Percentiles rank a stretch among this genome's conserved stretches.
Evolutionary conservation across 257 asterid genomes (phyloP).

Genomic region (Schizonepeta tenuifolia): DNA sequence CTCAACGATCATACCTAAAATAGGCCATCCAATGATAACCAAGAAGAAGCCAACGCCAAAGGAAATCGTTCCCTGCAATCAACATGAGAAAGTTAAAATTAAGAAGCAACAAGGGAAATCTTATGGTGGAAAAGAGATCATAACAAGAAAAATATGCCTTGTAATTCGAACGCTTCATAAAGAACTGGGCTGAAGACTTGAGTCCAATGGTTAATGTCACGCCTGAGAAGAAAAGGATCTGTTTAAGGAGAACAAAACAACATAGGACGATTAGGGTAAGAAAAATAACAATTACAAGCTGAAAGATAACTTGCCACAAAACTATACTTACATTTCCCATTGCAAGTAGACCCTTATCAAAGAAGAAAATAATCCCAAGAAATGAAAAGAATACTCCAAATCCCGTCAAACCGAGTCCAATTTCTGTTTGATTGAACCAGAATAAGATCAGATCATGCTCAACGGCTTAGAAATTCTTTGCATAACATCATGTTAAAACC

Average conservation of each 20-base stretch:
- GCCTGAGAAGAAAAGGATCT: constrained; percentile 97
- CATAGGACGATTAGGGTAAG: constrained; percentile 13
- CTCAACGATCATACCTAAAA: constrained; percentile 92
- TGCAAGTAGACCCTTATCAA: constrained; percentile 92
- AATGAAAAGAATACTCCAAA: constrained; percentile 88
- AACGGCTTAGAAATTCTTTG: background rate
- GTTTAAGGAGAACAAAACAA: constrained; percentile 38
- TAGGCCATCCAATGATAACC: constrained; percentile 93
- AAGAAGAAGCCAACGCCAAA: constrained; percentile 83
- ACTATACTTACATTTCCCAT: constrained; percentile 85
- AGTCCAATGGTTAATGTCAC: constrained; percentile 88
- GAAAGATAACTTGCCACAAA: constrained; percentile 11
- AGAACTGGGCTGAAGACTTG: constrained; percentile 88
- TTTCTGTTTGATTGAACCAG: constrained; percentile 61
- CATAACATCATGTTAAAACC: background rate
- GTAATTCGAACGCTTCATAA: constrained; percentile 81
- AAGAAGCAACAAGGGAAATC: constrained; percentile 13
- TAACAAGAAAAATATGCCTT: constrained; percentile 53
- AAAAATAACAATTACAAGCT: constrained; percentile 21
- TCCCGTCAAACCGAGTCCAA: constrained; percentile 96
- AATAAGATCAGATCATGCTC: constrained; percentile 27
- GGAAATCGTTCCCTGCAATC: constrained; percentile 72
- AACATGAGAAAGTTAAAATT: constrained; percentile 27
- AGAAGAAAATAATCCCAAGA: constrained; percentile 84
- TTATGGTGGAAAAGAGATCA: background rate